Evolutionary conservation across 208 protist genomes (phyloP).

Genomic region (Novymonas esmeraldas): DNA sequence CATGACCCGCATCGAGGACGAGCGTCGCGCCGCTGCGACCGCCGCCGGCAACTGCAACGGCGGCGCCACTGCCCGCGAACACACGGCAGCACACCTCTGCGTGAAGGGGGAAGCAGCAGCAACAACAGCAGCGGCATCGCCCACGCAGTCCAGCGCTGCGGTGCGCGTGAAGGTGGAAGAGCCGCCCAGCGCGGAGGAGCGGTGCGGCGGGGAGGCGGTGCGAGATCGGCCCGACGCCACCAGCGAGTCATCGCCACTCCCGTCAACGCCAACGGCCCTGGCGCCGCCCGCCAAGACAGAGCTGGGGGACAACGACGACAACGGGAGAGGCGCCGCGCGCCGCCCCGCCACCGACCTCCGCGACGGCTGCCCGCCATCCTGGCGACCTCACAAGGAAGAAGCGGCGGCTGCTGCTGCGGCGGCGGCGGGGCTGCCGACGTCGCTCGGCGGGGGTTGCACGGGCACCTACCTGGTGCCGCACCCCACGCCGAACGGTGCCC

Average conservation of each 20-base stretch:
- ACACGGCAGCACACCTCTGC: neutral
- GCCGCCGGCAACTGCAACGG: slow-evolving; percentile 20
- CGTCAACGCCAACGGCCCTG: too few relatives aligned
- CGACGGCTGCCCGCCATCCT: slow-evolving; percentile 16
- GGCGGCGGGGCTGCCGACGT: neutral
- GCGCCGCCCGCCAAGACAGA: neutral
- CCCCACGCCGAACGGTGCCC: slow-evolving; percentile 19
- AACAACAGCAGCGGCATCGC: too few relatives aligned
- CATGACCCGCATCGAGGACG: slow-evolving; percentile 21
- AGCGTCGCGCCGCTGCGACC: slow-evolving; percentile 22
- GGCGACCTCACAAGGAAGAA: slow-evolving; percentile 10
- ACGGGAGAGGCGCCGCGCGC: neutral
- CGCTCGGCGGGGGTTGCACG: slow-evolving; percentile 3
- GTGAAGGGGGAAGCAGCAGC: neutral
- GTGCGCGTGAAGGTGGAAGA: too few relatives aligned
- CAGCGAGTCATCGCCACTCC: too few relatives aligned
- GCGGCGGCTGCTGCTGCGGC: too few relatives aligned
- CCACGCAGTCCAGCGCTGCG: too few relatives aligned
- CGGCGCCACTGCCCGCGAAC: neutral
- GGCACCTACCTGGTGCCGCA: slow-evolving; percentile 27
- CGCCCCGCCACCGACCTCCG: too few relatives aligned
- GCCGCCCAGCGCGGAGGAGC: too few relatives aligned
- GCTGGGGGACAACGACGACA: neutral
- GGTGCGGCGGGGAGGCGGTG: too few relatives aligned
- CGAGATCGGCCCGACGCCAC: too few relatives aligned